Evolutionary conservation across 805 yeast species (phyloP).

Genomic region (Myxozyma geophila): DNA sequence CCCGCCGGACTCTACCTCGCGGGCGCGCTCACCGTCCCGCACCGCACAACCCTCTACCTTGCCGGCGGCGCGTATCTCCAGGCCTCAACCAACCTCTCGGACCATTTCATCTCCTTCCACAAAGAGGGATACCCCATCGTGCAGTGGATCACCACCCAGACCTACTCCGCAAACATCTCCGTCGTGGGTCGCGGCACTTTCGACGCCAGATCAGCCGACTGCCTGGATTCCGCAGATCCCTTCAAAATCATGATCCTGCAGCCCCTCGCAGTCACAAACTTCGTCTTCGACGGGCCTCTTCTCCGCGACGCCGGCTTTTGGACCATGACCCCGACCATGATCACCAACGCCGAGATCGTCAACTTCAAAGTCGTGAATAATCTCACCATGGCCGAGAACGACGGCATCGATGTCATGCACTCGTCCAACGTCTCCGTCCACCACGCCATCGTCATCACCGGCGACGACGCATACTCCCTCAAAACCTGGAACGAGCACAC

Average conservation of each 20-base stretch:
- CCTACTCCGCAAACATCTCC: slow-evolving; percentile 5
- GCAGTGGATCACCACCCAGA: slow-evolving; percentile 22
- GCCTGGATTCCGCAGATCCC: not conserved
- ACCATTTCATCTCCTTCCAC: slow-evolving; percentile 6
- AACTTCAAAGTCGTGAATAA: slow-evolving; percentile 25
- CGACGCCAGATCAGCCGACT: slow-evolving; percentile 21
- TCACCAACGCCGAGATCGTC: slow-evolving; percentile 1
- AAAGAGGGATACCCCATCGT: slow-evolving; percentile 9
- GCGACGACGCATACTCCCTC: slow-evolving; percentile 30
- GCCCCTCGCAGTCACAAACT: slow-evolving; percentile 18
- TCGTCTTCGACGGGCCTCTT: slow-evolving; percentile 21
- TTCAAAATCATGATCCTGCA: slow-evolving; percentile 10
- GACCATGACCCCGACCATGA: slow-evolving; percentile 23
- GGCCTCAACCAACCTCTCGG: slow-evolving; percentile 4
- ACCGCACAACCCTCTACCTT: slow-evolving; percentile 11
- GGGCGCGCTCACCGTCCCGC: slow-evolving; percentile 22
- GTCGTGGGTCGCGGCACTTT: slow-evolving; percentile 28
- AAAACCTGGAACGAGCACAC: slow-evolving; percentile 22
- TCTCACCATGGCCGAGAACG: slow-evolving; percentile 23
- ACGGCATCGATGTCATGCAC: slow-evolving; percentile 30
- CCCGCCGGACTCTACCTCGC: slow-evolving; percentile 24
- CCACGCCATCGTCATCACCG: slow-evolving; percentile 21
- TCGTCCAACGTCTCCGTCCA: slow-evolving; percentile 14
- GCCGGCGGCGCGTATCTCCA: slow-evolving; percentile 25
- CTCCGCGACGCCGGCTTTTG: slow-evolving; percentile 27